Evolutionary conservation across 2,329 filamentous ascomycete genomes (phyloP).

Genomic region (Diaporthe sp.): DNA sequence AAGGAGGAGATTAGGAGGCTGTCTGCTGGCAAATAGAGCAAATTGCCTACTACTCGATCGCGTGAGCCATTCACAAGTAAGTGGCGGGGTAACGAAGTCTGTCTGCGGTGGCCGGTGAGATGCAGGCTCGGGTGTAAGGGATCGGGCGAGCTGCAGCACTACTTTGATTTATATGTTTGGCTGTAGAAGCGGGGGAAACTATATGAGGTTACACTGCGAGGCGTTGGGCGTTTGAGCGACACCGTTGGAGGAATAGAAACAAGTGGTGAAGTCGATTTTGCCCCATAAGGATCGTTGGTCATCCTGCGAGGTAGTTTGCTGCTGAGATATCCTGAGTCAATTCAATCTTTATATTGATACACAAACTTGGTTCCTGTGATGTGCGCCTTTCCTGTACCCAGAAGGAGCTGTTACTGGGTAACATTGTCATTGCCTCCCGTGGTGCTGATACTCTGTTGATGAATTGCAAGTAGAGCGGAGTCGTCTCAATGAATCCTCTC

Average conservation of each 20-base stretch:
- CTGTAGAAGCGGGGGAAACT: constrained; percentile 2
- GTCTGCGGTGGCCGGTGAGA: too few relatives aligned
- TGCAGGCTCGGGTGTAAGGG: neutral
- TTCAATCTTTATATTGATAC: neutral
- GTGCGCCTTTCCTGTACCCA: neutral
- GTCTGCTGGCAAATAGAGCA: constrained; percentile 14
- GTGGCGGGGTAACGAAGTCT: too few relatives aligned
- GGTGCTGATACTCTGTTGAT: neutral
- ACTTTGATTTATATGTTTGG: neutral
- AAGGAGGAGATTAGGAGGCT: constrained; percentile 46
- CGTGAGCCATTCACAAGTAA: neutral
- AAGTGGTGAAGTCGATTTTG: neutral
- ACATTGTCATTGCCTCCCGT: neutral
- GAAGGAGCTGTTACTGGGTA: neutral
- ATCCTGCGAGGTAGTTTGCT: neutral
- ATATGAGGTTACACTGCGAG: constrained; percentile 7
- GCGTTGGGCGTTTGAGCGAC: constrained; percentile 11
- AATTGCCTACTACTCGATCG: neutral
- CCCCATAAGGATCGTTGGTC: neutral
- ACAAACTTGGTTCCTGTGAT: neutral
- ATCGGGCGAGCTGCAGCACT: neutral
- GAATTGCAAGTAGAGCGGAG: neutral
- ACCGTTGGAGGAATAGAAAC: neutral
- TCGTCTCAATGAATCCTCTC: constrained; percentile 65
- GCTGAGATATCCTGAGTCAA: constrained; percentile 23